Evolutionary conservation across 2,329 filamentous ascomycete species (phyloP), one percentile per base, ranked within the genome.

Genomic region (Penicillium psychrosexuale): DNA sequence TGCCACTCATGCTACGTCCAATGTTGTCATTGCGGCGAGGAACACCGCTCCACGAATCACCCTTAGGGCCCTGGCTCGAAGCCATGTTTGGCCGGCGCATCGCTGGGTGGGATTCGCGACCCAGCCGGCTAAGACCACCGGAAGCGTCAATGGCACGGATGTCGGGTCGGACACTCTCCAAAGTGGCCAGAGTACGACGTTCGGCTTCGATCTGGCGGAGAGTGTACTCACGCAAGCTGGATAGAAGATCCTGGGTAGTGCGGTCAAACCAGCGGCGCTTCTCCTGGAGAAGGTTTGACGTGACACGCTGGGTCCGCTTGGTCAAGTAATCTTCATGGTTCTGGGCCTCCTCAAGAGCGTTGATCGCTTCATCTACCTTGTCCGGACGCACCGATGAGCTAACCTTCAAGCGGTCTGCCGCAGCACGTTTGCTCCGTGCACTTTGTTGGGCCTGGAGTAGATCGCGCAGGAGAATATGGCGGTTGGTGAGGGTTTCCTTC

Each of bases 281-380:
- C 75, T 99, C 94, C 54, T 88, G 83, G 1, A 97, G 82, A 2
- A 99, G 82, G 71, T 96, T 97, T 44, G 87, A 81, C 0, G 94
- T 97, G 9, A 99, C 93, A 45, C 90, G 85, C 58, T 91, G 86
- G 0, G 91, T 95, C 77, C 96, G 97, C 65, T 89, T 85, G 57
- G 85, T 84, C 24, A 99, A 83, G 66, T 91, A 89, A 13, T 85
- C 79, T 75, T 99, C 94, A 63, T 89, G 85, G 60, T 83, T 86
- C 52, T 88, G 83, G 4, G 94, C 94, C 69, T 97, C 94, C 60
- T 96, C 91, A 5, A 97, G 82, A 5, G 91, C 84, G 17, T 86
- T 82, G 67, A 99, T 95, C n/a, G 94, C 94, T 75, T 99, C 94
- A 71, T 99, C 94, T 28, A 97, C 94, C 77, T 97, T 99, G 70